Percentiles rank a stretch among this genome's conserved stretches.
phyloP scores from a whole-genome alignment of 2,329 filamentous ascomycete species.

The Drechslera avenae region DNA sequence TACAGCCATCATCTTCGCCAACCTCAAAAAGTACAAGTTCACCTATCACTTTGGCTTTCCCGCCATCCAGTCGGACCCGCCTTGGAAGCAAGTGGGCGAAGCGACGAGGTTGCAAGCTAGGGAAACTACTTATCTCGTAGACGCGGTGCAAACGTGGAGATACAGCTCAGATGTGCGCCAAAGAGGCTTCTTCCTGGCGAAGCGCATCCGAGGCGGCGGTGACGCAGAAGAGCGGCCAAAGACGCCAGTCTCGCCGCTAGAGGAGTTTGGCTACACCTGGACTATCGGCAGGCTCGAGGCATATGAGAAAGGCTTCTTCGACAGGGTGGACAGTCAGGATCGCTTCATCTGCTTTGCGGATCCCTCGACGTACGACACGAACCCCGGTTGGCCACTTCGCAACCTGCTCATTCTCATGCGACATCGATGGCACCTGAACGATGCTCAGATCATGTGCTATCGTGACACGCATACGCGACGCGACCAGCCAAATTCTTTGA shows the following conservation, averaged over 20 bases:
- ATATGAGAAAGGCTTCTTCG: constrained; percentile 89
- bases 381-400: constrained; percentile 89
- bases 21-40: constrained; percentile 96
- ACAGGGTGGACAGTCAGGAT: constrained; percentile 71
- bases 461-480: constrained; percentile 78
- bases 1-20: constrained; percentile 86
- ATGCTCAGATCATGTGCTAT: constrained; percentile 87
- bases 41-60: constrained; percentile 99
- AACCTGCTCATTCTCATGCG: constrained; percentile 86
- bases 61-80: constrained; percentile 84
- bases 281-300: constrained; percentile 73
- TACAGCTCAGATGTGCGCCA: constrained; percentile 81
- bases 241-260: constrained; percentile 58
- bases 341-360: constrained; percentile 87
- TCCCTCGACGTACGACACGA: constrained; percentile 84
- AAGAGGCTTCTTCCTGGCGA: constrained; percentile 94
- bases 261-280: constrained; percentile 74
- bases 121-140: constrained; percentile 80
- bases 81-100: constrained; percentile 65
- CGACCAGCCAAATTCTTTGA: constrained; percentile 80
- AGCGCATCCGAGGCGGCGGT: constrained; percentile 61
- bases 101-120: constrained; percentile 60
- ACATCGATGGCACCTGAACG: constrained; percentile 76
- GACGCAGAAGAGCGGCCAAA: constrained; percentile 45
- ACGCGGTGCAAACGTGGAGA: constrained; percentile 84